Evolutionary conservation across 371 early-diverging fungal genomes (phyloP), one percentile per base, ranked within the genome.

Genomic region (Rhizopus arrhizus): DNA sequence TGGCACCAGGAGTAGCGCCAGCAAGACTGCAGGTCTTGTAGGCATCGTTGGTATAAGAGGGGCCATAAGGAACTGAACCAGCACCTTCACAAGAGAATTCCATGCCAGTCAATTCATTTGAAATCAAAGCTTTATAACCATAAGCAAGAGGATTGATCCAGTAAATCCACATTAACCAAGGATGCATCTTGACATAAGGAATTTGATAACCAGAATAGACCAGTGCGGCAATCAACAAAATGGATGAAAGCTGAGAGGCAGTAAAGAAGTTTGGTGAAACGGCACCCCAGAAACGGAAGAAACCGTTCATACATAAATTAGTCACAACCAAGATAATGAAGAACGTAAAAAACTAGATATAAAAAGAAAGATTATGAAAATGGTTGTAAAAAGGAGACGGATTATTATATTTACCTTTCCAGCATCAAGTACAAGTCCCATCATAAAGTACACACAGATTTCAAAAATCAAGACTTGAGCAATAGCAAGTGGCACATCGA

Each of bases 141-240:
- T 89, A 89, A 3, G 86, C 84, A 43, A 91, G 72, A 28, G 90
- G 86, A 42, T 82, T 86, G 54, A 88, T 82, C 83, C 85, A 89
- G 68, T 81, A 85, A 34, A 89, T 81, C 48, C 88, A 89, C 52
- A 79, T 72, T 29, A 90, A 78, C 85, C 87, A 89, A 31, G 85
- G 87, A 58, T 88, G 83, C 89, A 91, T 89, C 6, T 72, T 57
- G 4, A 42, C 60, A 45, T 80, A 81, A 15, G 87, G 85, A 56
- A 87, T 82, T 59, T 85, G 75, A 48, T 89, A 89, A 56, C 91
- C 89, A 59, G 80, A 79, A 58, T 88, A 85, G 48, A 88, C 59
- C 55, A 87, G 75, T 62, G 74, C 62, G 13, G 85, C 74, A 62
- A 89, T 64, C 31, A 91, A 68, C 40, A 82, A 50, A 53, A 84